A percentile compares a stretch with the other conserved stretches of the same genome.
phyloP scores from a whole-genome alignment of 345 rosid genomes.

The Populus deltoides region DNA sequence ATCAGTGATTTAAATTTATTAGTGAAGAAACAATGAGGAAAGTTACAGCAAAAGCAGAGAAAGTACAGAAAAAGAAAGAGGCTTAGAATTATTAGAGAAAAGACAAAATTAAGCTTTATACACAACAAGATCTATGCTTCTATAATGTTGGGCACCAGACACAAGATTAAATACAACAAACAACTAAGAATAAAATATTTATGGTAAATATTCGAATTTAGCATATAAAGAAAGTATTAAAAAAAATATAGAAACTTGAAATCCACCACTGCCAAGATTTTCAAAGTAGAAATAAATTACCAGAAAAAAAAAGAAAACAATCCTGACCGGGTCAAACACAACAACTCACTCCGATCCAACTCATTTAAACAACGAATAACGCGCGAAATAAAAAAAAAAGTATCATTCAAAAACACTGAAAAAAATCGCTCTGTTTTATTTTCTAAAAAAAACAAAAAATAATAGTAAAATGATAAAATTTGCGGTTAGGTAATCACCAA shows the following conservation, averaged over 20 bases:
- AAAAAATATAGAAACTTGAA: neutral
- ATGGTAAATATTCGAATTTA: constrained; percentile 15
- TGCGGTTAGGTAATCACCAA: constrained; percentile 34
- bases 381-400: constrained; percentile 51
- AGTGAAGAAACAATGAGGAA: constrained; percentile 23
- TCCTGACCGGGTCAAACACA: constrained; percentile 10
- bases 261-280: constrained; percentile 29
- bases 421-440: neutral
- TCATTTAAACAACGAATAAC: constrained; percentile 22
- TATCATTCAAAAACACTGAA: neutral
- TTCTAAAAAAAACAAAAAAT: neutral
- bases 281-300: constrained; percentile 26
- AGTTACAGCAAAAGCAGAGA: constrained; percentile 37
- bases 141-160: constrained; percentile 32
- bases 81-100: constrained; percentile 35
- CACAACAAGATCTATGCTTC: constrained; percentile 45
- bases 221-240: constrained; percentile 23
- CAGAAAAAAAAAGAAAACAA: constrained; percentile 16
- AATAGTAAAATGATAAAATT: neutral
- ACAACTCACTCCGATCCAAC: constrained; percentile 44
- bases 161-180: constrained; percentile 31
- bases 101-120: constrained; percentile 68
- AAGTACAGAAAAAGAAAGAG: constrained; percentile 23
- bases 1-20: constrained; percentile 13
- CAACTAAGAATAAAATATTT: constrained; percentile 28